Conservation (phyloP, 2,329 filamentous ascomycete species). For the Penicillium sp. region DNA sequence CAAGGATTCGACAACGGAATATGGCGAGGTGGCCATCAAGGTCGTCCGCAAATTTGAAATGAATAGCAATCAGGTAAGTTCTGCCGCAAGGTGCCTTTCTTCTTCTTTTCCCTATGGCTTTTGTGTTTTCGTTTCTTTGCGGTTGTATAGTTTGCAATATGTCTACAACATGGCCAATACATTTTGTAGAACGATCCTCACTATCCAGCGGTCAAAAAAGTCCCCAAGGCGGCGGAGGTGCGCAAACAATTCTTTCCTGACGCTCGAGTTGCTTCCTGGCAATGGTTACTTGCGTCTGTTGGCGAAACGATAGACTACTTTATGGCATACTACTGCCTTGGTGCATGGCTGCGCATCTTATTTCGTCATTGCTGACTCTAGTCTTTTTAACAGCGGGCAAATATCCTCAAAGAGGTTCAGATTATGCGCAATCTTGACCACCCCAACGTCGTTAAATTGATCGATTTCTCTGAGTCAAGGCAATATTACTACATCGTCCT, state of each 20-base stretch:
- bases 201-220: conserved; percentile 95
- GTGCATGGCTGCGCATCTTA: conserved; percentile 20
- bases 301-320: not conserved
- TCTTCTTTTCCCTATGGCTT: conserved; percentile 29
- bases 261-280: conserved; percentile 16
- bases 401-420: conserved; percentile 96
- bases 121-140: conserved; percentile 25
- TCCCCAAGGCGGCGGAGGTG: conserved; percentile 97
- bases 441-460: conserved; percentile 89
- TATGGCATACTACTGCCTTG: not conserved
- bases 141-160: conserved; percentile 21
- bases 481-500: conserved; percentile 98
- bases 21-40: conserved; percentile 90
- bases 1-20: conserved; percentile 68
- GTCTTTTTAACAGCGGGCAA: conserved; percentile 68
- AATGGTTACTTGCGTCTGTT: conserved; percentile 1
- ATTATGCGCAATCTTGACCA: conserved; percentile 98
- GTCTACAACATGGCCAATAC: conserved; percentile 51
- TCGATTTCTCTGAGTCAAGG: conserved; percentile 88
- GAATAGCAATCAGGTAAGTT: conserved; percentile 94
- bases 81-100: conserved; percentile 28
- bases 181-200: conserved; percentile 76
- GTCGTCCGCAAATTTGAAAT: conserved; percentile 99
- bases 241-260: conserved; percentile 49
- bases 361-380: conserved; percentile 27